Percentiles rank a stretch among this genome's conserved stretches.
These are phyloP conservation scores for Colletotrichum aenigma DNA, from an alignment of 2,329 filamentous ascomycete genomes.

Conservation along the genomic window DNA sequence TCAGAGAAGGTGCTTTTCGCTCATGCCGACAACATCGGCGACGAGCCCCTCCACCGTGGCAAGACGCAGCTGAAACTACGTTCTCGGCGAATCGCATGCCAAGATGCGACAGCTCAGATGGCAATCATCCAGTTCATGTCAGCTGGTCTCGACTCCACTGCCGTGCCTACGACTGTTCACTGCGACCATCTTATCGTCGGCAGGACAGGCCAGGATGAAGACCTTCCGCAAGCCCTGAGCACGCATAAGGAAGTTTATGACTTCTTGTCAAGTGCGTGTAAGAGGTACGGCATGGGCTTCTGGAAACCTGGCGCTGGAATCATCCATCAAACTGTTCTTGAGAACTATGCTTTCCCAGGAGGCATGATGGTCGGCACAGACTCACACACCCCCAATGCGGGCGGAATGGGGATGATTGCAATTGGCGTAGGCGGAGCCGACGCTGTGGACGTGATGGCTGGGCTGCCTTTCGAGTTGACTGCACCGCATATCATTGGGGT, in stretches of 20 bases:
- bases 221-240: constrained; percentile 1
- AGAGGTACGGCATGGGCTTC: constrained; percentile 99
- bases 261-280: constrained; percentile 90
- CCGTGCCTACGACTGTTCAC: constrained; percentile 18
- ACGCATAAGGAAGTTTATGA: constrained; percentile 71
- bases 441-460: constrained; percentile 3
- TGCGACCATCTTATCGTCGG: constrained; percentile 17
- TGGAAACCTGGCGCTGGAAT: constrained; percentile 99
- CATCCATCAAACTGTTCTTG: constrained; percentile 97
- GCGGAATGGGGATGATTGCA: constrained; percentile 91
- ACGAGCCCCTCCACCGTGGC: neutral
- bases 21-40: neutral
- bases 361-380: constrained; percentile 97
- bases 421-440: constrained; percentile 90
- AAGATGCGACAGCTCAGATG: constrained; percentile 22
- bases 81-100: constrained; percentile 12
- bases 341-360: constrained; percentile 99
- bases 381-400: constrained; percentile 95
- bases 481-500: constrained; percentile 80
- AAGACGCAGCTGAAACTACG: constrained; percentile 8
- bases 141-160: constrained; percentile 5
- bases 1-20: constrained; percentile 9
- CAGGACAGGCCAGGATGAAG: neutral
- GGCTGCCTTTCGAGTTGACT: constrained; percentile 23
- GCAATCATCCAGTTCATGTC: constrained; percentile 23